Base-by-base conservation (phyloP, 2,329 filamentous ascomycete species). In the Cytospora paraplurivora region DNA sequence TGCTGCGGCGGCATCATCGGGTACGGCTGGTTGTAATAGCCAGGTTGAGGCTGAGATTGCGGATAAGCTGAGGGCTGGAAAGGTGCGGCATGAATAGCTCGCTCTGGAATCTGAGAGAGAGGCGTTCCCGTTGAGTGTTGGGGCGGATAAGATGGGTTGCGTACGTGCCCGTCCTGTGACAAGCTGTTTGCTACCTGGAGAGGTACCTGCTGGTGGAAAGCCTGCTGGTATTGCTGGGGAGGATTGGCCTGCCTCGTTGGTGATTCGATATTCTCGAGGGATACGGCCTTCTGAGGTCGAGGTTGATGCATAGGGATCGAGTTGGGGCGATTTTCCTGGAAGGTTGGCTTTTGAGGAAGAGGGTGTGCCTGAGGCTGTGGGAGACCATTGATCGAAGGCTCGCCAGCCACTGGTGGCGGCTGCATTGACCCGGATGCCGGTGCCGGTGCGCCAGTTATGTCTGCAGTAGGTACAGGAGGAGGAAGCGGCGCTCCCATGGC, bases 201-300 rank as follows among this genome's bases (percentile, higher is more conserved):
- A 2, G 93, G 94, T n/a, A 97, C 88, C 76, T 97, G 93, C 71
- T 97, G 93, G 69, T 97, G 93, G 81, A 98, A 97, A 0, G 93
- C 91, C 72, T 93, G 91, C 70, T 94, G 89, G 71, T 90, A 79
- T 15, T 73, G 72, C 47, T 74, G 71, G 49, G 76, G 87, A 78
- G 69, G 81, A 70, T 80, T 80, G 58, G 74, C 76, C 63, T 76
- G 73, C 69, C 78, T 82, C 6, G 85, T 87, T 4, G 93, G 92
- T 8, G 91, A 91, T 75, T 98, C 95, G 69, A 98, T 97, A 71
- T 92, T 93, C 63, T 92, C 91, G 64, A 98, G 88, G 11, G 93
- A 97, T 37, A 98, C 92, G 7, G 93, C 84, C 81, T 98, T 98
- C 75, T 98, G 93, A 10, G 95, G 94, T 59, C 92, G 89, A 63